Conservation (phyloP, 208 protist species). For the Leishmania braziliensis region DNA sequence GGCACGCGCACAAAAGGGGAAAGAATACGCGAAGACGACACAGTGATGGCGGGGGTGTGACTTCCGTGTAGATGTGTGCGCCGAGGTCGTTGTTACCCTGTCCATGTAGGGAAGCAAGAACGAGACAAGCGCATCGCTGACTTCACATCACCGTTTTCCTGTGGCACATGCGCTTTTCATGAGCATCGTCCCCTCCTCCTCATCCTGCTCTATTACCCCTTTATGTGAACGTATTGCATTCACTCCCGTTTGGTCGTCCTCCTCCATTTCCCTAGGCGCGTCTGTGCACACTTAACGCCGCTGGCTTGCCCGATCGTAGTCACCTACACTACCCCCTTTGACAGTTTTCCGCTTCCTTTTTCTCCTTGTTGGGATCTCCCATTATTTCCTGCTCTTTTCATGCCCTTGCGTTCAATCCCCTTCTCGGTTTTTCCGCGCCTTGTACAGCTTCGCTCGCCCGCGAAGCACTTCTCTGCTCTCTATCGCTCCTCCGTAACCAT, state of each 20-base stretch:
- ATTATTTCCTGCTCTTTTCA: background rate
- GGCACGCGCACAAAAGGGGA: background rate
- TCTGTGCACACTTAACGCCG: background rate
- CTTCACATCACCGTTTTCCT: background rate
- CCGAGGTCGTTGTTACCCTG: background rate
- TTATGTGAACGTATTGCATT: background rate
- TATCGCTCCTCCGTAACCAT: constrained; percentile 2
- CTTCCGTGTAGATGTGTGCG: background rate
- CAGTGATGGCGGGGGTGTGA: background rate
- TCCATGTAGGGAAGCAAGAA: background rate
- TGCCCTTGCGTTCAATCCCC: background rate
- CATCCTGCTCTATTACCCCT: background rate
- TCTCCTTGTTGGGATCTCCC: background rate
- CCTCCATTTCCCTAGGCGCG: background rate
- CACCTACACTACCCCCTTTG: background rate
- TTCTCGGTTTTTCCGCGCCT: background rate
- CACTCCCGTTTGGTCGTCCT: background rate
- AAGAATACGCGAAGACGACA: background rate
- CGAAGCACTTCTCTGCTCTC: background rate
- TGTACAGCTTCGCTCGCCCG: background rate
- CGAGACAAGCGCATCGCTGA: background rate
- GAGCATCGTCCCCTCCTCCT: background rate
- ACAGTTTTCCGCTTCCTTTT: background rate
- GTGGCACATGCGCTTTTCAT: background rate
- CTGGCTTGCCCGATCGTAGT: background rate